Base-by-base conservation (phyloP, 1,284 basidiomycete species). In the Vanrija sp. region DNA sequence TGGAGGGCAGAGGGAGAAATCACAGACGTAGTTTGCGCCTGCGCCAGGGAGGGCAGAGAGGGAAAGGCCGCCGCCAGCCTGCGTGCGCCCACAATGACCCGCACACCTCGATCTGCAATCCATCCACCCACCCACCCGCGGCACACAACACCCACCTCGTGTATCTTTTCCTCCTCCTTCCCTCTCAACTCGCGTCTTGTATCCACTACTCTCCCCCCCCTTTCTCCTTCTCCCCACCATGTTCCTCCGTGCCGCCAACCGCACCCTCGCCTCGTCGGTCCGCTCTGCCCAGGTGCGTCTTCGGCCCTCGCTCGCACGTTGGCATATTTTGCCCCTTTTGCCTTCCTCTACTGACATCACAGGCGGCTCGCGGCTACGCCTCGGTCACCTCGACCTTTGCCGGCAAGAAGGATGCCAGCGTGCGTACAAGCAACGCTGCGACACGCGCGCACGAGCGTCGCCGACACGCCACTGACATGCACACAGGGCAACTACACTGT, bases 401-500 rank as follows among this genome's bases (percentile, higher is more conserved):
- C 77, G 89, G 88, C 60, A 83, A 90, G 81, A 94, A 93, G 81
- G 86, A 85, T 69, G 78, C 83, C 70, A 87, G 89, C 75, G 91
- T 93, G 71, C 76, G 87, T 79, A 38, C 5, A 9, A 34, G 34
- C 34, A 34, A 5, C 10, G 7, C 28, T 8, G 28, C 28, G 28
- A 8, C 28, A 28, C 28, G 28, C 3, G 7, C 10, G 7, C 7
- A 28, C 28, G 28, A 8, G 15, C 23, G 5, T 43, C 34, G n/a
- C 28, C 3, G 15, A 39, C 28, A 28, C 6, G 29, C 43, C 46
- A 51, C n/a, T 42, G n/a, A 42, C 18, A 9, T 43, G 46, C 16
- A 21, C 38, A 26, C 69, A 94, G 91, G 94, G 94, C 63, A 96
- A 96, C 83, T 97, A 93, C 80, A 87, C 87, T 47, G 68, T 65